phyloP scores from a whole-genome alignment of 2,329 filamentous ascomycete species.

The Calonectria hongkongensis region DNA sequence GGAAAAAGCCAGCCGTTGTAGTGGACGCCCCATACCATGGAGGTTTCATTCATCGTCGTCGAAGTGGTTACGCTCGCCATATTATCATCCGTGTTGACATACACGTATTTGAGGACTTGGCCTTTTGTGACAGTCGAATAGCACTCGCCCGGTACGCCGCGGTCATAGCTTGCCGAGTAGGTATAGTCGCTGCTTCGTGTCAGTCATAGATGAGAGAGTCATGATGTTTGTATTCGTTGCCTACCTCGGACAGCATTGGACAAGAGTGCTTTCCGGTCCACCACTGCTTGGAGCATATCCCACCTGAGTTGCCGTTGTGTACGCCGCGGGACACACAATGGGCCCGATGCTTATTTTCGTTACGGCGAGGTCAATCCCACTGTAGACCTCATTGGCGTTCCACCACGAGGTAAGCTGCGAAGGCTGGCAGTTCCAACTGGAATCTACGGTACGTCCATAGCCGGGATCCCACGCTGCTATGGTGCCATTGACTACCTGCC shows the following conservation, averaged over 20 bases:
- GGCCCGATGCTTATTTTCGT: neutral
- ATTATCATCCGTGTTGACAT: neutral
- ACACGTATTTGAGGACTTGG: neutral
- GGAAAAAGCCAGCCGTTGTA: constrained; percentile 16
- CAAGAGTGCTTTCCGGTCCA: neutral
- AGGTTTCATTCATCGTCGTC: neutral
- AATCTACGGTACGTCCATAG: neutral
- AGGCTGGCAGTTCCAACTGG: constrained; percentile 1
- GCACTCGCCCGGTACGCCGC: constrained; percentile 1
- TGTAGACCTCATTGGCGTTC: constrained; percentile 1
- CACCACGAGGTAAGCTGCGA: constrained; percentile 5
- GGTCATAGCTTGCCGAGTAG: neutral
- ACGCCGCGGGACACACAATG: neutral
- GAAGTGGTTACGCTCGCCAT: neutral
- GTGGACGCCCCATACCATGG: constrained; percentile 1
- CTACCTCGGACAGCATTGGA: constrained; percentile 4
- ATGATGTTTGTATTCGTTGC: neutral
- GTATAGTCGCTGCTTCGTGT: neutral
- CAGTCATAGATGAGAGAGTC: neutral
- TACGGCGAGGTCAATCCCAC: neutral
- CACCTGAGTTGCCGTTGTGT: neutral
- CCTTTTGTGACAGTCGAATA: neutral
- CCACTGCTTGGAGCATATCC: neutral
- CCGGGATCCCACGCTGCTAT: constrained; percentile 5
- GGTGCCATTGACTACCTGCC: neutral